Evolutionary conservation across 2,329 filamentous ascomycete species (phyloP), one percentile per base, ranked within the genome.

Genomic region (Penicillium hesseltinei): DNA sequence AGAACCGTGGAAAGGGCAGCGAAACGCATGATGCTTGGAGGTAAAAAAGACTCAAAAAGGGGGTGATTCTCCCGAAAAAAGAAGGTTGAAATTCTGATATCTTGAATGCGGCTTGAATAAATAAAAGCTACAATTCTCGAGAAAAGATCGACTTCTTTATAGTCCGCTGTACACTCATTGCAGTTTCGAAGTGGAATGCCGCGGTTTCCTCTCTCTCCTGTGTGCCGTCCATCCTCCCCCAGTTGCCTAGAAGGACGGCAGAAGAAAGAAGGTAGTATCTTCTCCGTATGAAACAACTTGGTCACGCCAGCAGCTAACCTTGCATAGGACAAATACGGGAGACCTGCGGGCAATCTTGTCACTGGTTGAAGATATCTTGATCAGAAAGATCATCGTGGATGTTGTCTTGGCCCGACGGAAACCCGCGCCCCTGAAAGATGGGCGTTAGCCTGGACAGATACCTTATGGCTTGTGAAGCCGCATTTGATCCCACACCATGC

Each of bases 381-480:
- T 33, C 46, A 31, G 38, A 10, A 35, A 48, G 25, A 25, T 36
- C 33, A 15, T 21, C 29, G 29, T 15, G 23, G 47, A 55, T 49
- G 13, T 36, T 23, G 15, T 45, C 66, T 67, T 68, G 63, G 66
- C 63, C 66, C 66, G 65, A 46, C 65, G 62, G 66, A 65, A 56
- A 38, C 47, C 65, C 62, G 62, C 45, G 42, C 58, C 50, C 29
- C 21, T 17, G 38, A 38, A 38, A 51, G 40, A n/a, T 27, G 43
- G 9, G 15, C 4, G 21, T 33, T 38, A 46, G 7, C 23, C 3
- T 29, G 19, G 2, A 25, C 15, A 5, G 15, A 35, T 39, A 13
- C 2, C 38, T 21, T 7, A 8, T n/a, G 35, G 10, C 38, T 29
- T 35, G 19, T 45, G 36, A n/a, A 39, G 25, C 29, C 25, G 31